A percentile compares a stretch with the other conserved stretches of the same genome.
These are phyloP conservation scores for Saraca asoca DNA, from an alignment of 331 rosid genomes.

Conservation along the genomic window DNA sequence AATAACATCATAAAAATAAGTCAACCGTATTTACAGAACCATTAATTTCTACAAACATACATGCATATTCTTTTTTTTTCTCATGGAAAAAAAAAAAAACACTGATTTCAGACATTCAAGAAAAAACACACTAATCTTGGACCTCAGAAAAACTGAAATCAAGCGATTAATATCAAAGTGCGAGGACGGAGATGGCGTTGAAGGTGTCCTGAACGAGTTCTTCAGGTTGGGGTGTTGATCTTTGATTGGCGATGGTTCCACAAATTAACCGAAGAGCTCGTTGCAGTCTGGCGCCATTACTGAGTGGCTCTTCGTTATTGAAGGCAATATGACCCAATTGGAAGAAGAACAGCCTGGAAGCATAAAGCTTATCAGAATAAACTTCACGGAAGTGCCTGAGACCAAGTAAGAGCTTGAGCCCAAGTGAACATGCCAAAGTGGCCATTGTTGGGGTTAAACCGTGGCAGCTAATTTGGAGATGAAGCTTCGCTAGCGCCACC, in stretches of 20 bases:
- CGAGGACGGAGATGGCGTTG: conserved; percentile 46
- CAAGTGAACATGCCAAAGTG: conserved; percentile 35
- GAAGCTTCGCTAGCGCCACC: conserved; percentile 36
- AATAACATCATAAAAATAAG: too few species aligned
- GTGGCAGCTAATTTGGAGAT: conserved; percentile 36
- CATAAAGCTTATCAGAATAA: conserved; percentile 32
- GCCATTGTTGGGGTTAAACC: conserved; percentile 30
- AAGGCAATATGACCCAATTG: conserved; percentile 50
- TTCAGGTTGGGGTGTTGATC: background rate
- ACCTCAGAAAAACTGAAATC: too few species aligned
- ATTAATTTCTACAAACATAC: too few species aligned
- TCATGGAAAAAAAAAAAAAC: too few species aligned
- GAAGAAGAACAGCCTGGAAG: conserved; percentile 57
- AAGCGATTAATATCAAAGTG: conserved; percentile 30
- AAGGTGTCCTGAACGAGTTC: conserved; percentile 28
- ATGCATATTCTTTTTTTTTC: too few species aligned
- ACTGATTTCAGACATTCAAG: too few species aligned
- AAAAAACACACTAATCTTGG: too few species aligned
- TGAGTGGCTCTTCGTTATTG: conserved; percentile 4
- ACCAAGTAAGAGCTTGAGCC: conserved; percentile 47
- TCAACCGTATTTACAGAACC: too few species aligned
- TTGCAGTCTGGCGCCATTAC: conserved; percentile 39
- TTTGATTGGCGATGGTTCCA: conserved; percentile 20
- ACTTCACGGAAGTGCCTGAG: conserved; percentile 33
- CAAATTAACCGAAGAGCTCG: conserved; percentile 46